phyloP scores from a whole-genome alignment of 371 early-diverging fungal species.

The Mortierella sp. region DNA sequence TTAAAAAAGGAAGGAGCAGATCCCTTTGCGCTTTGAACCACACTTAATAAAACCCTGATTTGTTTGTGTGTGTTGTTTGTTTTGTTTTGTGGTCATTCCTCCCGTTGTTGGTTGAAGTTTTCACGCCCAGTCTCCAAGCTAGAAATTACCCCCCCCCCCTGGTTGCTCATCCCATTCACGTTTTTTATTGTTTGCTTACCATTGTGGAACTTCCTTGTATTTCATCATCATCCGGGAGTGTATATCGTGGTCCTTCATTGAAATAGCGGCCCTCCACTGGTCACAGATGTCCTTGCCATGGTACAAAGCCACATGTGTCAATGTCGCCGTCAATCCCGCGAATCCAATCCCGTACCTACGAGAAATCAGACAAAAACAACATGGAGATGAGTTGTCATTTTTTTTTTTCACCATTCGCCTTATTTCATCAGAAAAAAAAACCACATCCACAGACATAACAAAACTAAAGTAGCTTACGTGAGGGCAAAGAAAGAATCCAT shows the following conservation, averaged over 20 bases:
- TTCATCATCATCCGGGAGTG: slow-evolving; percentile 78
- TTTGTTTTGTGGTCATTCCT: neutral
- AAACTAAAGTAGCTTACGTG: slow-evolving; percentile 29
- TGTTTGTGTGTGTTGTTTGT: neutral
- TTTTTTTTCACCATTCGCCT: neutral
- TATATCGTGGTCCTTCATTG: slow-evolving; percentile 66
- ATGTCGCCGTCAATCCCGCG: slow-evolving; percentile 63
- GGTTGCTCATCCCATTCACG: neutral
- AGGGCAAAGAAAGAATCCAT: slow-evolving; percentile 70
- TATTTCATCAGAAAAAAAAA: neutral
- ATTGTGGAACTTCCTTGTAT: slow-evolving; percentile 76
- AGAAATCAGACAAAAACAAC: neutral
- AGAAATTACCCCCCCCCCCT: neutral
- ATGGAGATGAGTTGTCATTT: neutral
- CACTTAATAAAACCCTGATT: neutral
- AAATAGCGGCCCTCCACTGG: slow-evolving; percentile 39
- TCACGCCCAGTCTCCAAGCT: neutral
- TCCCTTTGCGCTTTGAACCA: neutral
- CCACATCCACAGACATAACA: neutral
- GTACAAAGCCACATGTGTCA: slow-evolving; percentile 65
- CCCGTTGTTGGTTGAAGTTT: neutral
- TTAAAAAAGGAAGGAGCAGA: slow-evolving; percentile 59
- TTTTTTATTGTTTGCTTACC: slow-evolving; percentile 63
- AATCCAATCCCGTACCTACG: slow-evolving; percentile 38
- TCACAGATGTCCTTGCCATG: slow-evolving; percentile 61